Percentiles rank a stretch among this genome's conserved stretches.
These are phyloP conservation scores for Hymenoscyphus fructigenus DNA, from an alignment of 2,329 filamentous ascomycete species.

Conservation along the genomic window DNA sequence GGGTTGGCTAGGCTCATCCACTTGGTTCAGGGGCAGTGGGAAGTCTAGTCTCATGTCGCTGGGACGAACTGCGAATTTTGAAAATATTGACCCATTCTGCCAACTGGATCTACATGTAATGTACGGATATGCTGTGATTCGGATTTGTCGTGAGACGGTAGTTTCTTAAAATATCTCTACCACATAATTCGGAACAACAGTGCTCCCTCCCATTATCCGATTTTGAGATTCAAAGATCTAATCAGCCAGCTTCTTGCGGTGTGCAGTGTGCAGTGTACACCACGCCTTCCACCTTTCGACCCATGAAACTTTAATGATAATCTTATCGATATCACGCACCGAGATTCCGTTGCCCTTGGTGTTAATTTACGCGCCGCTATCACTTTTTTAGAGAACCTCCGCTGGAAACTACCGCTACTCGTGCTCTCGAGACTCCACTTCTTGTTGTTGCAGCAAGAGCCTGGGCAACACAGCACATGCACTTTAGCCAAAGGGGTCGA, in stretches of 20 bases:
- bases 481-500: conserved; percentile 2
- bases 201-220: too few relatives aligned
- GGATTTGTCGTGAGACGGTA: neutral
- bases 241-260: neutral
- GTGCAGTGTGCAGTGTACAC: neutral
- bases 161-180: conserved; percentile 3
- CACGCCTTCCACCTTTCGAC: neutral
- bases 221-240: too few relatives aligned
- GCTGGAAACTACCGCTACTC: neutral
- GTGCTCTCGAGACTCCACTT: neutral
- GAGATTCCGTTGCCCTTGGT: neutral
- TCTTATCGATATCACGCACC: conserved; percentile 9
- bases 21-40: neutral
- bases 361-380: conserved; percentile 8
- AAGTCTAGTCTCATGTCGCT: neutral
- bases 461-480: neutral
- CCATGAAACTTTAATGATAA: neutral
- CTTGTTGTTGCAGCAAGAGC: neutral
- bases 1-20: neutral
- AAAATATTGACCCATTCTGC: neutral
- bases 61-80: neutral
- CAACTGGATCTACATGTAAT: neutral
- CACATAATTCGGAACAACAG: neutral
- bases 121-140: neutral
- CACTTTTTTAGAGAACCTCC: neutral